phyloP scores from a whole-genome alignment of 1,284 basidiomycete species.

The Cutaneotrichosporon sp. region DNA sequence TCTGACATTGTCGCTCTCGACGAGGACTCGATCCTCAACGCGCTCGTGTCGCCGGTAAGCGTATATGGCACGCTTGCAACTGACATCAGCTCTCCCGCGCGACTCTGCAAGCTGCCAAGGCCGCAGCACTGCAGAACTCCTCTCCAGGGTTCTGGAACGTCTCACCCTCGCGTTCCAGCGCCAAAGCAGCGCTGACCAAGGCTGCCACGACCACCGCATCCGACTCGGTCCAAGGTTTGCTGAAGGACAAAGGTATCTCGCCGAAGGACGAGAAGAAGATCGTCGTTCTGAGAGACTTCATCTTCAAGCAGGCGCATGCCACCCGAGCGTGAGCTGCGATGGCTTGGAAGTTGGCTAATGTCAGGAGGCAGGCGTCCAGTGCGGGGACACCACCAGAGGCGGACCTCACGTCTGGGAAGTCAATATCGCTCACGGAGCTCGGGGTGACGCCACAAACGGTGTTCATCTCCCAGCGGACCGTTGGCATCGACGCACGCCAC shows the following conservation, averaged over 20 bases:
- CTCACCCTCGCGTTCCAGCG: conserved; percentile 11
- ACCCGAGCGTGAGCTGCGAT: conserved; percentile 58
- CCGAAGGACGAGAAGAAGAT: conserved; percentile 48
- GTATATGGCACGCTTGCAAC: background rate
- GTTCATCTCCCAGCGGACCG: conserved; percentile 67
- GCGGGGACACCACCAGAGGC: conserved; percentile 26
- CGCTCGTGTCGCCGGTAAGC: conserved; percentile 75
- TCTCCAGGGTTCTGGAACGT: conserved; percentile 70
- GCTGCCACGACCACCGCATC: background rate
- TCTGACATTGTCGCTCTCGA: conserved; percentile 80
- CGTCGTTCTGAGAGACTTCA: conserved; percentile 78
- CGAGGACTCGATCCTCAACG: conserved; percentile 70
- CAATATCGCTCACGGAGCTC: conserved; percentile 68
- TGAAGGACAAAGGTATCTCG: conserved; percentile 57
- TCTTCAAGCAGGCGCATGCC: conserved; percentile 76
- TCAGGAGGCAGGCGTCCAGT: conserved; percentile 36
- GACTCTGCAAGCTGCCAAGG: conserved; percentile 80
- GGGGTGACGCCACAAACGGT: conserved; percentile 94
- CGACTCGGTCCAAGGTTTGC: conserved; percentile 5
- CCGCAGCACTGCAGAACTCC: conserved; percentile 42
- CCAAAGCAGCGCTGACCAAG: conserved; percentile 15
- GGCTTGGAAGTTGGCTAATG: conserved; percentile 11
- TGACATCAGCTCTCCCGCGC: conserved; percentile 67
- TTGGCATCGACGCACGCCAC: conserved; percentile 42
- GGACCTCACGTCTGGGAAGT: conserved; percentile 36